Evolutionary conservation across 1,139 yeast species (phyloP).

Genomic region (Magnusiomyces fungicola): DNA sequence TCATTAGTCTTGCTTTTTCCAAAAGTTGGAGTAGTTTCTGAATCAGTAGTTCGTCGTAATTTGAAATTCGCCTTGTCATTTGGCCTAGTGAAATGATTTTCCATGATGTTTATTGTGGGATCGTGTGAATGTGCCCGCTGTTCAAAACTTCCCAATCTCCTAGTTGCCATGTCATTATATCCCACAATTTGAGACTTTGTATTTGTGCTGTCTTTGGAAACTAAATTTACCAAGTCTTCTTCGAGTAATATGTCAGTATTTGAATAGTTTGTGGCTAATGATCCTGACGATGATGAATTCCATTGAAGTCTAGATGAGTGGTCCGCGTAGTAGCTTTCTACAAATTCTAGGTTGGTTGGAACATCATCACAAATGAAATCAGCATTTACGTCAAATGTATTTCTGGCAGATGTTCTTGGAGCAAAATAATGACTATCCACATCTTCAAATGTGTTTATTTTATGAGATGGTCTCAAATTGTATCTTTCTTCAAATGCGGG

Average conservation of each 20-base stretch:
- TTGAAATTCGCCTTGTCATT: too few relatives aligned
- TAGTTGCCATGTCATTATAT: conserved; percentile 9
- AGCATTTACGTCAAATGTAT: conserved; percentile 13
- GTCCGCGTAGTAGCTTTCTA: conserved; percentile 35
- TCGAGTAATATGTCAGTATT: conserved; percentile 31
- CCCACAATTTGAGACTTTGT: conserved; percentile 11
- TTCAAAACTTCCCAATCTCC: conserved; percentile 21
- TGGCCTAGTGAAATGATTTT: conserved; percentile 40
- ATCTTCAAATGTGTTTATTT: conserved; percentile 42
- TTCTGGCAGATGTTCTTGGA: neutral
- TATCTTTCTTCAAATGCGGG: conserved; percentile 37
- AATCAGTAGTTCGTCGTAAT: too few relatives aligned
- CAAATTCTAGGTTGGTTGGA: conserved; percentile 30
- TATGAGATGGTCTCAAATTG: conserved; percentile 17
- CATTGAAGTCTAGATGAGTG: conserved; percentile 20
- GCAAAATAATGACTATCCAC: conserved; percentile 6
- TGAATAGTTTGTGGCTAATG: conserved; percentile 19
- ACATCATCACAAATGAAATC: conserved; percentile 26
- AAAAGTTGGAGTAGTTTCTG: too few relatives aligned
- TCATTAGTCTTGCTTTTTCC: too few relatives aligned
- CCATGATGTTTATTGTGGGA: conserved; percentile 34
- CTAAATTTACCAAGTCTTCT: conserved; percentile 30
- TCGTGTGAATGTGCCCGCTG: conserved; percentile 27
- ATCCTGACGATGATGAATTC: conserved; percentile 19
- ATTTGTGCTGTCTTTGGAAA: conserved; percentile 17